Base-by-base conservation (phyloP, 805 yeast genomes). In the Zygosaccharomyces pseudorouxii region DNA sequence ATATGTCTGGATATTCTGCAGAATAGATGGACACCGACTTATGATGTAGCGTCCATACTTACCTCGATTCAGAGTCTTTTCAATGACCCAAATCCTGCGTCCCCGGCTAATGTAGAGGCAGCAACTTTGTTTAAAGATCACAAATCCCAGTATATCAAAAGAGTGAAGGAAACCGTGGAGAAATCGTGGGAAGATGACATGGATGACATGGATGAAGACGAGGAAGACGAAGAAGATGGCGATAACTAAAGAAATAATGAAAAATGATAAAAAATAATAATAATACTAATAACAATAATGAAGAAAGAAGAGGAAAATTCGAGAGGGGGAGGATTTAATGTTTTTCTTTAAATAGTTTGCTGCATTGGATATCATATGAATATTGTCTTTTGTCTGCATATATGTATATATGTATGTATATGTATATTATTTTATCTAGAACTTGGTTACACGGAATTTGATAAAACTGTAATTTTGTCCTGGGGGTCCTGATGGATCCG, bases 91-190 rank as follows among this genome's bases (percentile, higher is more conserved):
- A 93, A 93, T 65, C 95, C 90, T 42, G 82, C 90, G 45, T 86
- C 96, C 20, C 99, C 99, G 1, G 99, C 99, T 1, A 93, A 93
- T 60, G 98, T 88, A 5, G 99, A 93, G 68, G 98, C 98, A 4
- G 97, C 99, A 1, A 90, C 89, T 54, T 73, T 93, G 61, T 93
- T 89, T 71, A 87, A 88, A 67, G 99, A 93, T 67, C 98, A 93
- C 66, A 82, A 95, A 54, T 83, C 90, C 23, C 97, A 90, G 69
- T 93, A 93, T 65, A 79, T 84, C 47, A 89, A 89, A 65, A 74
- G 97, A 55, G 99, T 93, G 14, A 80, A 95, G 56, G 95, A 89
- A 65, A 89, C 97, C 0, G 99, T 93, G 33, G 99, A 93, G 59
- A 84, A 79, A 55, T 86, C 95, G 58, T 90, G 97, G 97, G 83